These are phyloP conservation scores for Fragaria iinumae DNA, from an alignment of 306 rosid genomes.

Conservation along the genomic window DNA sequence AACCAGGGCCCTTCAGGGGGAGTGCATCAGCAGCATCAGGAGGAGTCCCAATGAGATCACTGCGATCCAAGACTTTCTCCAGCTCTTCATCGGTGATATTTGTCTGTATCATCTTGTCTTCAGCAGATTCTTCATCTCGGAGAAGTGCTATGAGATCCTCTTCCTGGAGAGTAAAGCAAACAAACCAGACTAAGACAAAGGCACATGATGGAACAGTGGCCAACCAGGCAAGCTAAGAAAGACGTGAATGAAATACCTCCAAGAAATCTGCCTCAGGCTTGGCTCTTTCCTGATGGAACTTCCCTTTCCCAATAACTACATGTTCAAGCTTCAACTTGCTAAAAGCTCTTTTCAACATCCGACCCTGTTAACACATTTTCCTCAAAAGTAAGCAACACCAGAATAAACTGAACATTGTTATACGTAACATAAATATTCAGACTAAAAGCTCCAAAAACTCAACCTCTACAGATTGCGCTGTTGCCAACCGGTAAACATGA, in stretches of 20 bases:
- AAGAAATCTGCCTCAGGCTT: conserved; percentile 28
- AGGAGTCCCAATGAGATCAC: conserved; percentile 47
- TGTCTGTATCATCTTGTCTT: conserved; percentile 77
- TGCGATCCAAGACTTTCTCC: conserved; percentile 74
- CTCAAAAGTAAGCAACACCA: not conserved
- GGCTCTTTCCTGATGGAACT: conserved; percentile 73
- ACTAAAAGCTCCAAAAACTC: conserved; percentile 6
- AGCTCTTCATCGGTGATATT: conserved; percentile 68
- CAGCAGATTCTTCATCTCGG: conserved; percentile 70
- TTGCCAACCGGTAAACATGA: conserved; percentile 93
- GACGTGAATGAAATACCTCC: conserved; percentile 54
- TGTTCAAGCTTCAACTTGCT: conserved; percentile 98
- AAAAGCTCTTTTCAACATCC: conserved; percentile 88
- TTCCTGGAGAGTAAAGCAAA: conserved; percentile 36
- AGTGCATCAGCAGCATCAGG: conserved; percentile 12
- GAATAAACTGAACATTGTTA: not conserved
- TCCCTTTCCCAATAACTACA: conserved; percentile 90
- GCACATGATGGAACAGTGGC: not conserved
- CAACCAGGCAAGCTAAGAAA: not conserved
- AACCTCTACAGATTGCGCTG: conserved; percentile 97
- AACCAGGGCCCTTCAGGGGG: conserved; percentile 88
- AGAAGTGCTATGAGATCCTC: conserved; percentile 71
- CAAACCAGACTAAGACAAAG: not conserved
- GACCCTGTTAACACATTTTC: conserved; percentile 56
- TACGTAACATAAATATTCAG: not conserved